These are phyloP conservation scores for Cicer chorassanicum DNA, from an alignment of 306 rosid species.

Conservation along the genomic window DNA sequence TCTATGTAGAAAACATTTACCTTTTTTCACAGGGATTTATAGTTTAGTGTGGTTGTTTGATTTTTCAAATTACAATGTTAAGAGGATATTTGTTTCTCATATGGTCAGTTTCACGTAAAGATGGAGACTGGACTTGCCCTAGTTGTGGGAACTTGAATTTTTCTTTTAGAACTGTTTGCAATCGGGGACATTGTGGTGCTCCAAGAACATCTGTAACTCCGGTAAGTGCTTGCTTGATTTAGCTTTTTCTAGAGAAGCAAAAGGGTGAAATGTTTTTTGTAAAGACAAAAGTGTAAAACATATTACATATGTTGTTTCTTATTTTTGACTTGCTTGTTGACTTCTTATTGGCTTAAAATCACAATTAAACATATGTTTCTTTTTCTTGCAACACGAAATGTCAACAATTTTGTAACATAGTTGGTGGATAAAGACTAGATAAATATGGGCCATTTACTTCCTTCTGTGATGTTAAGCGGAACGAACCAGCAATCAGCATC, in stretches of 20 bases:
- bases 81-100: constrained; percentile 32
- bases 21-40: neutral
- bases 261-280: neutral
- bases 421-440: too few relatives aligned
- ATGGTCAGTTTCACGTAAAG: constrained; percentile 49
- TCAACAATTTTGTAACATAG: neutral
- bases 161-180: constrained; percentile 57
- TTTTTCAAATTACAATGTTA: neutral
- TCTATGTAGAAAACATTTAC: neutral
- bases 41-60: neutral
- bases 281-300: neutral
- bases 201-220: constrained; percentile 51
- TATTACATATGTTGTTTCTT: constrained; percentile 11
- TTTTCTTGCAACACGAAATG: neutral
- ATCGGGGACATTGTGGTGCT: constrained; percentile 53
- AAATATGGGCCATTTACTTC: too few relatives aligned
- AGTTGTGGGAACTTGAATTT: constrained; percentile 61
- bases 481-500: too few relatives aligned
- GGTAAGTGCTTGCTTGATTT: constrained; percentile 38
- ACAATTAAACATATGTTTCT: neutral
- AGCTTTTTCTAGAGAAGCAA: neutral
- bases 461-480: too few relatives aligned
- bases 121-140: constrained; percentile 64
- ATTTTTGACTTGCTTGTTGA: neutral
- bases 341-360: neutral